Evolutionary conservation across 1,284 basidiomycete species (phyloP).

Genomic region (Ceratobasidium sp.): DNA sequence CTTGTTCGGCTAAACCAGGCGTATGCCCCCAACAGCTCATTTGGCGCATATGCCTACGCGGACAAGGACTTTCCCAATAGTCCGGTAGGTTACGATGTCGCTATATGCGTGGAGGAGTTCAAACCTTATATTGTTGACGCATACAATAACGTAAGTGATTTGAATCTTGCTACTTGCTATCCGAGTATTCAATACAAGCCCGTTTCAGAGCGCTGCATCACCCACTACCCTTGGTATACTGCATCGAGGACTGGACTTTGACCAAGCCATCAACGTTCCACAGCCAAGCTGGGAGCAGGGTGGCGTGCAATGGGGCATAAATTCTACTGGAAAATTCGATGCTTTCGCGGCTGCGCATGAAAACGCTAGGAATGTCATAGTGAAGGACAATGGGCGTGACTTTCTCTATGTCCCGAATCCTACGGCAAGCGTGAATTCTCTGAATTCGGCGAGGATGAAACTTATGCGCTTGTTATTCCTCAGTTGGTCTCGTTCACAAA

Average conservation of each 20-base stretch:
- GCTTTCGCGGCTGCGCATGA: slow-evolving; percentile 17
- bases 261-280: slow-evolving; percentile 25
- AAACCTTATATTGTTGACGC: slow-evolving; percentile 22
- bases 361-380: slow-evolving; percentile 30
- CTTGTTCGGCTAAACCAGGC: slow-evolving; percentile 30
- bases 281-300: neutral
- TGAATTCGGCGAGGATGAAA: neutral
- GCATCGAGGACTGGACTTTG: slow-evolving; percentile 17
- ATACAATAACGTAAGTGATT: slow-evolving; percentile 36
- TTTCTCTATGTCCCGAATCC: slow-evolving; percentile 31
- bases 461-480: neutral
- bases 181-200: no score
- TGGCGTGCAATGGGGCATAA: slow-evolving; percentile 23
- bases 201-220: slow-evolving; percentile 30
- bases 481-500: slow-evolving; percentile 32
- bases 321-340: slow-evolving; percentile 32
- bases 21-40: slow-evolving; percentile 19
- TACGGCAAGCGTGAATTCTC: slow-evolving; percentile 14
- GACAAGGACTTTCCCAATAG: neutral
- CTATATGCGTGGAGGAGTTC: slow-evolving; percentile 40
- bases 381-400: slow-evolving; percentile 35
- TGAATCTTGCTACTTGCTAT: no score
- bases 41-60: neutral
- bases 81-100: slow-evolving; percentile 33
- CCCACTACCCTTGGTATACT: slow-evolving; percentile 13